A percentile compares a stretch with the other conserved stretches of the same genome.
phyloP scores from a whole-genome alignment of 2,329 filamentous ascomycete species.

The Lecanicillium sp. region DNA sequence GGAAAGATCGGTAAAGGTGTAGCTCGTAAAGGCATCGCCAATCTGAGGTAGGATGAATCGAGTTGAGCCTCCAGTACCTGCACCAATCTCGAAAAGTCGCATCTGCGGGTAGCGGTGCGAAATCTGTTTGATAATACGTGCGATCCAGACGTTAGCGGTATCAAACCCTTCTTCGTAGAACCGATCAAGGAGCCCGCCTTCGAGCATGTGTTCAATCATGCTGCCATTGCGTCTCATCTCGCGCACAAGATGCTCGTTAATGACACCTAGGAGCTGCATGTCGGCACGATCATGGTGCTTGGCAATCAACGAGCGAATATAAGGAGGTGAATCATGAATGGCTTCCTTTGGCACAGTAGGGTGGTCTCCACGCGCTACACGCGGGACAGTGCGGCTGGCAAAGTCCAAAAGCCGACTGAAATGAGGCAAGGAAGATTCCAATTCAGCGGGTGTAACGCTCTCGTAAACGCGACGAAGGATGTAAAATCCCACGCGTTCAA shows the following conservation, averaged over 20 bases:
- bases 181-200: conserved; percentile 23
- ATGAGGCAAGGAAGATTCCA: not conserved
- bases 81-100: conserved; percentile 8
- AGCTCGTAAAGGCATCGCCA: conserved; percentile 7
- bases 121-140: conserved; percentile 10
- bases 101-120: conserved; percentile 12
- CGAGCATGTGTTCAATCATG: conserved; percentile 28
- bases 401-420: not conserved
- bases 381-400: not conserved
- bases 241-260: conserved; percentile 24
- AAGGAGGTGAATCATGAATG: not conserved
- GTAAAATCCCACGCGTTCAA: conserved; percentile 1
- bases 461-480: not conserved
- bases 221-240: conserved; percentile 24
- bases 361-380: not conserved
- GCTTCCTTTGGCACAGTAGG: not conserved
- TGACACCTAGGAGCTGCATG: conserved; percentile 19
- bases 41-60: conserved; percentile 8
- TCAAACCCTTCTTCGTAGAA: conserved; percentile 20
- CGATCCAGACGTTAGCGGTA: conserved; percentile 5
- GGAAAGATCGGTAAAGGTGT: conserved; percentile 18
- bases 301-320: not conserved
- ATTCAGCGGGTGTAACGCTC: not conserved
- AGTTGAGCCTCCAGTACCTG: conserved; percentile 4
- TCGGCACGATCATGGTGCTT: conserved; percentile 7